phyloP scores from a whole-genome alignment of 805 yeast species.

The Nakazawaea peltata region DNA sequence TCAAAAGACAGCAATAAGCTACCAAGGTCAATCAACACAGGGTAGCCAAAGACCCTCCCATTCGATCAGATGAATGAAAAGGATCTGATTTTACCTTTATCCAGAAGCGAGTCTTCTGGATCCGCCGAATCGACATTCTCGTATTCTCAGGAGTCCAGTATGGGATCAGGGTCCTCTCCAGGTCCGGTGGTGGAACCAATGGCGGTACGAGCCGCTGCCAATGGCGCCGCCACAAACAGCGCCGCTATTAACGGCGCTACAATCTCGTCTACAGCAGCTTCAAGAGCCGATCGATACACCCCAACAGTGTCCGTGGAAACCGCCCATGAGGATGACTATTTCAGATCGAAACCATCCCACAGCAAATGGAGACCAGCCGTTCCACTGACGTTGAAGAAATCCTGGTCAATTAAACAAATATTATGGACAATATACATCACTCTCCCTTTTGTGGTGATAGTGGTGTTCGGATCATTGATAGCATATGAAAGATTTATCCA shows the following conservation, averaged over 20 bases:
- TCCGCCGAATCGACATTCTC: conserved; percentile 4
- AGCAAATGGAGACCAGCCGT: too few relatives aligned
- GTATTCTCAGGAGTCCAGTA: conserved; percentile 2
- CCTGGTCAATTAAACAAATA: too few relatives aligned
- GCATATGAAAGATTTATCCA: not conserved
- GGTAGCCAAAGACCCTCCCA: too few relatives aligned
- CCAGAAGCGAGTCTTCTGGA: conserved; percentile 8
- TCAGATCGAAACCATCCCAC: not conserved
- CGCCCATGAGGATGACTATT: not conserved
- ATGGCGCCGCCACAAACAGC: too few relatives aligned
- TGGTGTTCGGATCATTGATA: conserved; percentile 1
- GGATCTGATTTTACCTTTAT: conserved; percentile 4
- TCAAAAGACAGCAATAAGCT: too few relatives aligned
- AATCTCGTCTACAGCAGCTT: too few relatives aligned
- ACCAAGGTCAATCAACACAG: too few relatives aligned
- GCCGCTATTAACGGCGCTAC: too few relatives aligned
- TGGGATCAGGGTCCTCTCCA: conserved; percentile 1
- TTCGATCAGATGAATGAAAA: too few relatives aligned
- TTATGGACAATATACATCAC: conserved; percentile 2
- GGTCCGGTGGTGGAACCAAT: not conserved
- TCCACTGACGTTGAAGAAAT: too few relatives aligned
- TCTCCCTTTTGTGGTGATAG: conserved; percentile 7
- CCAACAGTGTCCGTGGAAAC: conserved; percentile 4
- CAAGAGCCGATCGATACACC: not conserved
- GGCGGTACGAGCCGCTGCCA: too few relatives aligned